Conservation (phyloP, 768 basidiomycete species). For the Pluteus cervinus region DNA sequence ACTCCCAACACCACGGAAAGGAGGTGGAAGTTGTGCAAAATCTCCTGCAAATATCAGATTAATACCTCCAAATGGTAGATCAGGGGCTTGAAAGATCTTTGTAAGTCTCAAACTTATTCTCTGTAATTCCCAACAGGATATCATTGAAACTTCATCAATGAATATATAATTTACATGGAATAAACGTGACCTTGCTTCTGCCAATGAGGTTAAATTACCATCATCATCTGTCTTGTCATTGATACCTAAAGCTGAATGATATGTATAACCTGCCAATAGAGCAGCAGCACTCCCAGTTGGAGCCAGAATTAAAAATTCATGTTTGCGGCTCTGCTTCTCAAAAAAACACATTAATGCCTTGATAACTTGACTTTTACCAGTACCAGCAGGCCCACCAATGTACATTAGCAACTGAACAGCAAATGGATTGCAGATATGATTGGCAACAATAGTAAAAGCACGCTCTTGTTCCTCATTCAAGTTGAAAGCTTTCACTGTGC, state of each 20-base stretch:
- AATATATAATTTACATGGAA: conserved; percentile 31
- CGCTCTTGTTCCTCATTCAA: conserved; percentile 27
- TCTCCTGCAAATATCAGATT: conserved; percentile 41
- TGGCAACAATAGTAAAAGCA: conserved; percentile 24
- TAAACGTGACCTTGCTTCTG: conserved; percentile 13
- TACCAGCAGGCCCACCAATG: conserved; percentile 32
- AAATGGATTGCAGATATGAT: conserved; percentile 14
- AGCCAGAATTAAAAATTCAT: conserved; percentile 21
- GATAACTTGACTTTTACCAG: conserved; percentile 36
- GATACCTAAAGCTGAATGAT: conserved; percentile 27
- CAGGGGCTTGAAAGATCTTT: conserved; percentile 11
- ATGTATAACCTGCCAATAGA: conserved; percentile 26
- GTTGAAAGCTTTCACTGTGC: conserved; percentile 16
- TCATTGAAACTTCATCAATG: conserved; percentile 39
- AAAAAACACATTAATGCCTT: conserved; percentile 29
- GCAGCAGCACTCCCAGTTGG: conserved; percentile 36
- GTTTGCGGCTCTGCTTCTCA: conserved; percentile 7
- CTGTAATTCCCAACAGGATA: conserved; percentile 25
- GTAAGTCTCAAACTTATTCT: conserved; percentile 19
- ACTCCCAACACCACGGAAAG: too few relatives aligned
- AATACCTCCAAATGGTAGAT: conserved; percentile 27
- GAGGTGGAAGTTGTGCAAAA: conserved; percentile 37
- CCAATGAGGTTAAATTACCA: conserved; percentile 2
- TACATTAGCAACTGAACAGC: conserved; percentile 24
- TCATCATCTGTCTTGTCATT: conserved; percentile 1